Percentiles rank a stretch among this genome's conserved stretches.
Conservation (phyloP, 2,329 filamentous ascomycete genomes). For the Claviceps arundinis region DNA sequence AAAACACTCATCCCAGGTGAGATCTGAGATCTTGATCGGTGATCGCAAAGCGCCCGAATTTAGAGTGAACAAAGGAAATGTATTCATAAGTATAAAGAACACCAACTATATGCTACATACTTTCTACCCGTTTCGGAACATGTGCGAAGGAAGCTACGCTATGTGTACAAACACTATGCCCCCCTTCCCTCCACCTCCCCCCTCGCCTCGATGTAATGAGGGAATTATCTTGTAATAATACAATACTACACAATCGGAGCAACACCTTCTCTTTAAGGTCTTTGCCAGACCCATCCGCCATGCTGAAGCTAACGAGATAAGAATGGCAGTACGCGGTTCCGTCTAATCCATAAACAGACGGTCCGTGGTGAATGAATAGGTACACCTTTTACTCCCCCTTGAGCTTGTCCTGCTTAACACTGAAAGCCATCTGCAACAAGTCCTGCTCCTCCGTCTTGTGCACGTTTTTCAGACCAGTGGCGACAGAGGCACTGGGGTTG, state of each 20-base stretch:
- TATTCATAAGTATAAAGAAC: not conserved
- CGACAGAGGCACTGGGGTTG: constrained; percentile 84
- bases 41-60: too few species aligned
- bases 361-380: not conserved
- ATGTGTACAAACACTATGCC: constrained; percentile 4
- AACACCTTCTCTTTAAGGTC: not conserved
- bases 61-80: not conserved
- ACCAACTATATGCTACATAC: constrained; percentile 4
- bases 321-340: not conserved
- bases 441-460: constrained; percentile 92
- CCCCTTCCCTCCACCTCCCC: not conserved
- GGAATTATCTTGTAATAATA: constrained; percentile 5
- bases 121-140: not conserved
- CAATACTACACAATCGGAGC: constrained; percentile 7
- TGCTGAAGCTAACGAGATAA: too few species aligned
- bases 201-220: not conserved
- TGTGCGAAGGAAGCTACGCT: constrained; percentile 4
- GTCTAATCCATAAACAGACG: not conserved
- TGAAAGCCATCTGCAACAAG: constrained; percentile 53
- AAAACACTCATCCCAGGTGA: too few species aligned
- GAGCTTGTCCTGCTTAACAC: constrained; percentile 53
- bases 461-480: constrained; percentile 76
- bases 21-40: too few species aligned
- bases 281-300: not conserved
- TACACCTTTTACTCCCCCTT: constrained; percentile 43